A percentile compares a stretch with the other conserved stretches of the same genome.
These are phyloP conservation scores for Botrytis tulipae DNA, from an alignment of 2,329 filamentous ascomycete genomes.

Conservation along the genomic window DNA sequence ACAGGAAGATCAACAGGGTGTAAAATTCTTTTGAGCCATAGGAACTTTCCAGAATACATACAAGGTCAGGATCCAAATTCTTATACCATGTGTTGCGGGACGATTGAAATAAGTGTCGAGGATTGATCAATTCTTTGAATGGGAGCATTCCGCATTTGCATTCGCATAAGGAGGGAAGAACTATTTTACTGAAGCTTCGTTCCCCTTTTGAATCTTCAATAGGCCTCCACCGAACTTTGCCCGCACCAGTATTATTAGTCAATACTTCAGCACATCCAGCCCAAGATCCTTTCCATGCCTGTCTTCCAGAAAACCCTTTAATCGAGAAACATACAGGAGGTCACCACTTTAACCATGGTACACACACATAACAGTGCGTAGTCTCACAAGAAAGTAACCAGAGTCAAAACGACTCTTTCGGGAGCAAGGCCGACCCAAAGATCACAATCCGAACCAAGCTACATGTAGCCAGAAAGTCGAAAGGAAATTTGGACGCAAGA, in stretches of 20 bases:
- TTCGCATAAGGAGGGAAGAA: background rate
- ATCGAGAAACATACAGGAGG: background rate
- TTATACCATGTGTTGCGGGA: background rate
- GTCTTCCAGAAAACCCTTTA: background rate
- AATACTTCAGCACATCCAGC: background rate
- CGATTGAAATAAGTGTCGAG: background rate
- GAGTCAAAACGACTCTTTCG: constrained; percentile 11
- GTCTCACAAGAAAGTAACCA: background rate
- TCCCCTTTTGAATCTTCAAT: background rate
- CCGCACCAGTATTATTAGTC: background rate
- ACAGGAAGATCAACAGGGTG: constrained; percentile 79
- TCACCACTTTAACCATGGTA: background rate
- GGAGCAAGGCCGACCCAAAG: background rate
- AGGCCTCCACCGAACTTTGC: background rate
- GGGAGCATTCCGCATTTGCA: background rate
- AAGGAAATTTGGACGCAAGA: constrained; percentile 5
- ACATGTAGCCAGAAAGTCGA: background rate
- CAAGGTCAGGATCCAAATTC: background rate
- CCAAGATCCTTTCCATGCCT: background rate
- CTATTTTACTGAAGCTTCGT: background rate
- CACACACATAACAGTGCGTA: constrained; percentile 4
- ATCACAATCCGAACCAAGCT: background rate
- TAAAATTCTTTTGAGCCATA: constrained; percentile 80
- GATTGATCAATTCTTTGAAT: background rate
- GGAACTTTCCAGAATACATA: background rate